Base-by-base conservation (phyloP, 257 asterid species). In the Echites panduratus region DNA sequence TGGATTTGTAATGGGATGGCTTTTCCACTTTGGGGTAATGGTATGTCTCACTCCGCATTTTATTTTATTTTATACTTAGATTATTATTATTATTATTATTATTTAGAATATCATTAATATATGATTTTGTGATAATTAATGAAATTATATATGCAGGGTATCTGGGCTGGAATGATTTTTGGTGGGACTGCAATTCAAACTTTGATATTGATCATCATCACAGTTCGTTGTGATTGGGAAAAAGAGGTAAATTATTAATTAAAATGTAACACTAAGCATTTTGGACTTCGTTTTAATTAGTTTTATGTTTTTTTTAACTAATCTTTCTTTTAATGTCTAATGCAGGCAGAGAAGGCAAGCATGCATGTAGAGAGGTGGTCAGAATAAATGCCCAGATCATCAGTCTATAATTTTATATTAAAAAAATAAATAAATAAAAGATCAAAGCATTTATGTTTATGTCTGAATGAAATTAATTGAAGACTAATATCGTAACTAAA, bases 111-210 rank as follows among this genome's bases (percentile, higher is more conserved):
- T 3, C 3, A 40, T 41, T 5, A 1, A 4, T 7, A 2, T n/a
- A 50, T 26, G 43, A 40, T 40, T 43, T 43, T 43, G 47, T 43
- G 8, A 43, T 43, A 43, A n/a, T 38, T 38, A 38, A 43, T 43
- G 47, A 40, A 38, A 2, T 53, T 16, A 27, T n/a, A n/a, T n/a
- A n/a, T n/a, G n/a, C n/a, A 85, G 88, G 85, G 89, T 0, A 75
- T 83, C 2, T 83, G 88, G 89, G 85, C 84, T 70, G 96, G 97
- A 29, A 91, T 89, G 96, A 82, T 91, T 5, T 84, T 90, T 66
- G 92, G 97, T 8, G 97, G 96, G 66, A 86, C 94, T 2, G 88
- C 87, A 3, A 67, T 91, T 32, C 97, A 89, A 58, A 91, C 96
- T 4, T 12, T 81, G 54, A 79, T 89, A 19, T 79, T 90, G 54